Percentiles rank a stretch among this genome's conserved stretches.
These are phyloP conservation scores for Lactarius hengduanensis DNA, from an alignment of 768 basidiomycete species.

Conservation along the genomic window DNA sequence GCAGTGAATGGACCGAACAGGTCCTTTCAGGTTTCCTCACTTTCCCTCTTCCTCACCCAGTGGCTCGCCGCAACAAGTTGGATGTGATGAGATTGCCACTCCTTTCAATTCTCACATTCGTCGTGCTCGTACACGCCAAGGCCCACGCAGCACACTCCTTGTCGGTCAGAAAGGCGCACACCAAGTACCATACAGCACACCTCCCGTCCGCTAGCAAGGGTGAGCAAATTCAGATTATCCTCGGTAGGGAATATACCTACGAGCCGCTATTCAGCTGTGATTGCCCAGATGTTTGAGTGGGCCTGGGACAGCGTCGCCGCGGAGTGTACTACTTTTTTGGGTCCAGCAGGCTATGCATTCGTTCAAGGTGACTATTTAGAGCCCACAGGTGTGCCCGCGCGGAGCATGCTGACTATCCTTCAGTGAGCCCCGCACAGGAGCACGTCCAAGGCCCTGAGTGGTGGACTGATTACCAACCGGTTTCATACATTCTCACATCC, in stretches of 20 bases:
- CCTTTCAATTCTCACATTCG: neutral
- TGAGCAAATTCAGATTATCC: neutral
- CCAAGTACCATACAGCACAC: neutral
- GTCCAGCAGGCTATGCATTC: constrained; percentile 61
- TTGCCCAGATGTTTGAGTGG: constrained; percentile 74
- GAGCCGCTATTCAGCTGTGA: constrained; percentile 39
- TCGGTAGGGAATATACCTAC: neutral
- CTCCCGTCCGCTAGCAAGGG: neutral
- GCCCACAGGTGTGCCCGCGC: neutral
- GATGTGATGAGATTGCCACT: neutral
- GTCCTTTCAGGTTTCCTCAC: neutral
- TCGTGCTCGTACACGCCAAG: neutral
- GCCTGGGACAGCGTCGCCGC: constrained; percentile 50
- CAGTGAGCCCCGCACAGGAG: constrained; percentile 53
- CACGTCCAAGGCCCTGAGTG: constrained; percentile 58
- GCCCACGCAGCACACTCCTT: neutral
- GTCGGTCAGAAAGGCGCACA: too few relatives aligned
- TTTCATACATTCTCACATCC: constrained; percentile 62
- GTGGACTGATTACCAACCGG: constrained; percentile 76
- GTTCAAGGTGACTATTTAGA: constrained; percentile 50
- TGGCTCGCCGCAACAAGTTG: neutral
- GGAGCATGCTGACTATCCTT: neutral
- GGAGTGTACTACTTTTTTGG: constrained; percentile 65
- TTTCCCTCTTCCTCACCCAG: neutral
- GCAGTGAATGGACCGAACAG: too few relatives aligned